Evolutionary conservation across 2,329 filamentous ascomycete genomes (phyloP).

Genomic region (Diaporthe destruens): DNA sequence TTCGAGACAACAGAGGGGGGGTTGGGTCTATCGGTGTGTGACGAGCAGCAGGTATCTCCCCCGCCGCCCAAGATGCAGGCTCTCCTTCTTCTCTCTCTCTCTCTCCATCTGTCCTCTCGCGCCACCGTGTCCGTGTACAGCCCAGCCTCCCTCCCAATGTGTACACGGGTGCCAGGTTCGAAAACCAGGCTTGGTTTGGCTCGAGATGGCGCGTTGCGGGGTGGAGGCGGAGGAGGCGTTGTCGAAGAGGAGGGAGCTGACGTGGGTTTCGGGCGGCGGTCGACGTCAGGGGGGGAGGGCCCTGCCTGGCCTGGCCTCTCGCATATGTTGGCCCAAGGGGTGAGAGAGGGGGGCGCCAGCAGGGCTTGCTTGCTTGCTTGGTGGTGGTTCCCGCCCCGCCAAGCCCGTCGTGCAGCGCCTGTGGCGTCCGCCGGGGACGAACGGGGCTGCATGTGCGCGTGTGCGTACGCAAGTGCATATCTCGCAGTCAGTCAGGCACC

Average conservation of each 20-base stretch:
- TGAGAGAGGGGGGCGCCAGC: no score
- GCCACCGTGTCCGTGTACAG: constrained; percentile 8
- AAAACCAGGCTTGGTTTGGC: no score
- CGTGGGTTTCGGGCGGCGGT: background rate
- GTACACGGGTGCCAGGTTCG: background rate
- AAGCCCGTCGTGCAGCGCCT: constrained; percentile 26
- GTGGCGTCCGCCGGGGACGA: constrained; percentile 16
- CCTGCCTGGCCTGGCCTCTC: no score
- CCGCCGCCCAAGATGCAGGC: constrained; percentile 5
- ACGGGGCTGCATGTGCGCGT: background rate
- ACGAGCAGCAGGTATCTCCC: background rate
- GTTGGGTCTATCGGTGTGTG: constrained; percentile 13
- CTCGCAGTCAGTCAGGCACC: constrained; percentile 13
- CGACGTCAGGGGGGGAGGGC: constrained; percentile 7
- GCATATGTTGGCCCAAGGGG: constrained; percentile 10
- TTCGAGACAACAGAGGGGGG: background rate
- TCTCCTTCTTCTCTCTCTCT: background rate
- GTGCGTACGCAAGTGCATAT: constrained; percentile 4
- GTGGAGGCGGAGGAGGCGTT: background rate
- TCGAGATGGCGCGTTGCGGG: background rate
- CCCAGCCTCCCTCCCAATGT: constrained; percentile 23
- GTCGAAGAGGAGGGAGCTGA: background rate
- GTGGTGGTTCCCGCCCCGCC: constrained; percentile 18
- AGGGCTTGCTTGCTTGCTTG: background rate
- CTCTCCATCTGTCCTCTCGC: background rate